Conservation (phyloP, 768 basidiomycete species). For the Xanthoconium stramineum region DNA sequence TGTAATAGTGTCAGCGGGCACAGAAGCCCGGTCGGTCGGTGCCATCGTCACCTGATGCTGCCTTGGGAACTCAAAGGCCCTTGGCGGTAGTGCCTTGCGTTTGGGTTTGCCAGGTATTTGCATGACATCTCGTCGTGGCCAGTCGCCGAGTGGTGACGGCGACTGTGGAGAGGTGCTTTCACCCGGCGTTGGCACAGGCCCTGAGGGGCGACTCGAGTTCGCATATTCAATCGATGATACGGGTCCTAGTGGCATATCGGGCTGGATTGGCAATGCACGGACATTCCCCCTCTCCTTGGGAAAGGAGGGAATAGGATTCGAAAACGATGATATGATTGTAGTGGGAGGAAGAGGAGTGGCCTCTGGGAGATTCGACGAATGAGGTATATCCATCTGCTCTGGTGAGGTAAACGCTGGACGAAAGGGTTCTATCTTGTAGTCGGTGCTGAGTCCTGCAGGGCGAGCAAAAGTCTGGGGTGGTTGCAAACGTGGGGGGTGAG, state of each 20-base stretch:
- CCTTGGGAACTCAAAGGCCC: constrained; percentile 24
- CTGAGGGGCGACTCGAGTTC: constrained; percentile 24
- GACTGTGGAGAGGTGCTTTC: constrained; percentile 24
- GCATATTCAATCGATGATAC: constrained; percentile 34
- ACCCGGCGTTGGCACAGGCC: not conserved
- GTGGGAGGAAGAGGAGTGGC: constrained; percentile 25
- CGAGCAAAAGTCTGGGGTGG: constrained; percentile 31
- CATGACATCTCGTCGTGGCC: constrained; percentile 48
- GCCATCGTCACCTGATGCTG: not conserved
- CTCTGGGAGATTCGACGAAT: constrained; percentile 20
- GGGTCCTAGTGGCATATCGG: constrained; percentile 6
- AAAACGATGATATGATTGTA: constrained; percentile 10
- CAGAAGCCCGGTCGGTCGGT: constrained; percentile 5
- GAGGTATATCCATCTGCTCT: constrained; percentile 21
- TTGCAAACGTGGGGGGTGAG: constrained; percentile 39
- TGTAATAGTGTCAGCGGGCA: not conserved
- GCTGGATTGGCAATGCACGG: constrained; percentile 8
- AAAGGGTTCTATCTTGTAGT: constrained; percentile 51
- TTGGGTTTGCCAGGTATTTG: constrained; percentile 21
- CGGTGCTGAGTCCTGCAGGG: constrained; percentile 38
- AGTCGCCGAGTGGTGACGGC: constrained; percentile 49
- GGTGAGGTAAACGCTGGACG: constrained; percentile 22
- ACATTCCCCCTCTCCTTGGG: not conserved
- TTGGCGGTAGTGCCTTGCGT: constrained; percentile 15
- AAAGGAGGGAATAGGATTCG: constrained; percentile 14